phyloP scores from a whole-genome alignment of 306 rosid genomes.

The Astragalus glycyphyllos region DNA sequence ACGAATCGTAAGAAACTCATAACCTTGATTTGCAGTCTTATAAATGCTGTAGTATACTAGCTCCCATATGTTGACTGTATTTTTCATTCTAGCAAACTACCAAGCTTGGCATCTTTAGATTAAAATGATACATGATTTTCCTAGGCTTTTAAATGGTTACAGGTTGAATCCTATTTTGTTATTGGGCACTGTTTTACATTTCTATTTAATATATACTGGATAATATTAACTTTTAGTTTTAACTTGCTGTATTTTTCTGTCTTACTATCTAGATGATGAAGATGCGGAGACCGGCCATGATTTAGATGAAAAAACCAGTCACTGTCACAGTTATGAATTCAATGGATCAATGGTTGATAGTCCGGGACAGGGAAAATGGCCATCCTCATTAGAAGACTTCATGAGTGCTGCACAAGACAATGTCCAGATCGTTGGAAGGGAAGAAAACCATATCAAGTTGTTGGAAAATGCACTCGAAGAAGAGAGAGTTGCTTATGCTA shows the following conservation, averaged over 20 bases:
- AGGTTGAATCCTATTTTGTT: slow-evolving; percentile 31
- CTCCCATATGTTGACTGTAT: too few species aligned
- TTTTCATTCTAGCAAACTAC: too few species aligned
- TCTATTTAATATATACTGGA: slow-evolving; percentile 8
- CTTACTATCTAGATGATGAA: slow-evolving; percentile 47
- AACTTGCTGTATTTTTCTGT: slow-evolving; percentile 37
- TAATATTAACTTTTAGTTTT: slow-evolving; percentile 36
- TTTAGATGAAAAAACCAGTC: slow-evolving; percentile 50
- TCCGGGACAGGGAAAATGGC: slow-evolving; percentile 44
- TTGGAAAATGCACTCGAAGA: slow-evolving; percentile 69
- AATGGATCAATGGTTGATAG: slow-evolving; percentile 54
- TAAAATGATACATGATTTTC: slow-evolving; percentile 1
- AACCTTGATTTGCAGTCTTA: too few species aligned
- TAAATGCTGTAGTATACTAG: too few species aligned
- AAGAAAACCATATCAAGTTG: slow-evolving; percentile 47
- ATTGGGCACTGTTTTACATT: not conserved
- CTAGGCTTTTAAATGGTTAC: too few species aligned
- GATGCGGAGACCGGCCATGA: slow-evolving; percentile 45
- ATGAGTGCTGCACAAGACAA: slow-evolving; percentile 36
- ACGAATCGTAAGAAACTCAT: too few species aligned
- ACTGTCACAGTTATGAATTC: slow-evolving; percentile 57
- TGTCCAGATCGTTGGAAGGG: slow-evolving; percentile 47
- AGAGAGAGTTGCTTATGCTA: slow-evolving; percentile 67
- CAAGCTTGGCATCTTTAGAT: slow-evolving; percentile 17
- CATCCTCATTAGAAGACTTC: slow-evolving; percentile 44